Evolutionary conservation across 352 stramenopile species (phyloP), one percentile per base, ranked within the genome.

Genomic region (Thraustotheca clavata): DNA sequence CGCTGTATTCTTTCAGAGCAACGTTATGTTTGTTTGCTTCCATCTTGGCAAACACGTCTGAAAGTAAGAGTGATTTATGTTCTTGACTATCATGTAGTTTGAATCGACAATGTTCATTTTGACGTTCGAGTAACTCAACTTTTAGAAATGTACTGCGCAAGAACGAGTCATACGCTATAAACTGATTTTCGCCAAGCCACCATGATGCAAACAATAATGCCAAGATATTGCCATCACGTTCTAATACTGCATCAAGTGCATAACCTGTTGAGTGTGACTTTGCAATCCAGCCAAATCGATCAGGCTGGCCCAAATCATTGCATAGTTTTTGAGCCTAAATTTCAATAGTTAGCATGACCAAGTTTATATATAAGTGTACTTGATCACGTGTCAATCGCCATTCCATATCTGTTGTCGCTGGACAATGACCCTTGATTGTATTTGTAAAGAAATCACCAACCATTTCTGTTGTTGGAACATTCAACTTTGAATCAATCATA

Each of bases 401-500:
- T 24, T 47, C 39, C n/a, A 47, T n/a, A 4, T 47, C 39, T 24
- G 22, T 47, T 4, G 39, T 24, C 39, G 39, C n/a, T n/a, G n/a
- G n/a, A n/a, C n/a, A n/a, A n/a, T n/a, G n/a, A n/a, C n/a, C n/a
- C n/a, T n/a, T n/a, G n/a, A n/a, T n/a, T n/a, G n/a, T n/a, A n/a
- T n/a, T n/a, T n/a, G n/a, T n/a, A n/a, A n/a, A n/a, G n/a, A n/a
- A n/a, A n/a, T n/a, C n/a, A n/a, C n/a, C n/a, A n/a, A n/a, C n/a
- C n/a, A n/a, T n/a, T n/a, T n/a, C n/a, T n/a, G n/a, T n/a, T n/a
- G n/a, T n/a, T n/a, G n/a, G n/a, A n/a, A n/a, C n/a, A n/a, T n/a
- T n/a, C n/a, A 91, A 35, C 69, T 94, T 95, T 54, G 73, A 80
- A 47, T 96, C 83, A 16, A 96, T 20, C 59, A 94, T 41, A 46